Conservation (phyloP, 2,329 filamentous ascomycete species). For the Fusarium newnesense region DNA sequence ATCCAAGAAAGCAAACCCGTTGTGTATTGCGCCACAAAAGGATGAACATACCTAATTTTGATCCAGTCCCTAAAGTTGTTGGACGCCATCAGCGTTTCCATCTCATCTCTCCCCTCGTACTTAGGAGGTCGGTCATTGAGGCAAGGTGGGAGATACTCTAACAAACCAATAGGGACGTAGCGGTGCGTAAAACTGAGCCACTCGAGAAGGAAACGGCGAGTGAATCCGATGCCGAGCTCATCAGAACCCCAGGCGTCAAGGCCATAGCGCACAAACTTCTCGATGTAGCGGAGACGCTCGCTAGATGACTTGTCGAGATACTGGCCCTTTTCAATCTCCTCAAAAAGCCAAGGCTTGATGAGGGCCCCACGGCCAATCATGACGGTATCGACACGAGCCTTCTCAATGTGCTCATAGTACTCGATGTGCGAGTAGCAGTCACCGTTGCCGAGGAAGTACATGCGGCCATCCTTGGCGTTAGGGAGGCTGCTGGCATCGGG, state of each 20-base stretch:
- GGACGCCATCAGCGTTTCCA: slow-evolving; percentile 93
- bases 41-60: slow-evolving; percentile 83
- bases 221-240: slow-evolving; percentile 91
- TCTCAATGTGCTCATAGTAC: slow-evolving; percentile 80
- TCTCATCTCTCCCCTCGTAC: slow-evolving; percentile 84
- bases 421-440: slow-evolving; percentile 95
- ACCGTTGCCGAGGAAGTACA: slow-evolving; percentile 96
- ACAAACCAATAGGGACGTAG: slow-evolving; percentile 88
- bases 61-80: slow-evolving; percentile 98
- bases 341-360: slow-evolving; percentile 98
- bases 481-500: slow-evolving; percentile 79
- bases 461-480: slow-evolving; percentile 71
- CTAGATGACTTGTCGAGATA: slow-evolving; percentile 94
- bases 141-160: slow-evolving; percentile 88
- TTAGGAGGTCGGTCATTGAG: slow-evolving; percentile 90
- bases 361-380: slow-evolving; percentile 97
- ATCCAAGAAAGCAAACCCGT: neutral
- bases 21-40: neutral
- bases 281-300: slow-evolving; percentile 85
- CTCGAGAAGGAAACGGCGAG: slow-evolving; percentile 90
- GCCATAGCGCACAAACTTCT: slow-evolving; percentile 90
- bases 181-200: slow-evolving; percentile 94
- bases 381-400: slow-evolving; percentile 87
- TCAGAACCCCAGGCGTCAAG: slow-evolving; percentile 96
- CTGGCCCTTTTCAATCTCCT: slow-evolving; percentile 91